Conservation (phyloP, 768 basidiomycete species). For the Clathrus columnatus region DNA sequence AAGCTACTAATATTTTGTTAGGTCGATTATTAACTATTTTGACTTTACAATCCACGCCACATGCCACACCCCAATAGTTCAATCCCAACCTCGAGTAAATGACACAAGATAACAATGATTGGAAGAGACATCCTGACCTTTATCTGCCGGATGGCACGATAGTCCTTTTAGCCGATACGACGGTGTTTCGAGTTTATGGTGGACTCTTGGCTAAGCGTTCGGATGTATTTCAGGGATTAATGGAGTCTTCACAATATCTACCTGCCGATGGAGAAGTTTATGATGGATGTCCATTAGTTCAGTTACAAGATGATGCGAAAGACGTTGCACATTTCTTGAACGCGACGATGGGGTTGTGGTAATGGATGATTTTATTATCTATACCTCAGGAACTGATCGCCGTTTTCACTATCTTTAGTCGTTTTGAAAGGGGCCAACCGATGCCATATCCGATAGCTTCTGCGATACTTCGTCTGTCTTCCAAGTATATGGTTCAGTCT, state of each 20-base stretch:
- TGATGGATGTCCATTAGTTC: slow-evolving; percentile 21
- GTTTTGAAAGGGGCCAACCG: not conserved
- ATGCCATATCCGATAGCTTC: not conserved
- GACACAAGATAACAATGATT: no score
- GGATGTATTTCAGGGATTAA: slow-evolving; percentile 20
- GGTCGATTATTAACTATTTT: no score
- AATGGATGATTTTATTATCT: no score
- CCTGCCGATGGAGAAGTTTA: slow-evolving; percentile 14
- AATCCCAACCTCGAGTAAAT: no score
- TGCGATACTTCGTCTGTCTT: not conserved
- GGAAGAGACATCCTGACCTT: slow-evolving; percentile 16
- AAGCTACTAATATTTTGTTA: no score
- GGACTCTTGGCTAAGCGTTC: slow-evolving; percentile 19
- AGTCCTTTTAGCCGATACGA: slow-evolving; percentile 19
- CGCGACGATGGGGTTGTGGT: slow-evolving; percentile 11
- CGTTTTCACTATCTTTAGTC: not conserved
- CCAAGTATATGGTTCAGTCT: slow-evolving; percentile 1
- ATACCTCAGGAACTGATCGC: no score
- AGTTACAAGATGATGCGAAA: slow-evolving; percentile 16
- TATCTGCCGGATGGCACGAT: slow-evolving; percentile 22
- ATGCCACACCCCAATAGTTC: no score
- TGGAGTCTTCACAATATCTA: slow-evolving; percentile 15
- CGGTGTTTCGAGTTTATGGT: slow-evolving; percentile 19
- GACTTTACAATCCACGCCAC: no score
- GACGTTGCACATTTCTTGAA: slow-evolving; percentile 14